Conservation (phyloP, 768 basidiomycete species). For the Hysterangium stoloniferum region DNA sequence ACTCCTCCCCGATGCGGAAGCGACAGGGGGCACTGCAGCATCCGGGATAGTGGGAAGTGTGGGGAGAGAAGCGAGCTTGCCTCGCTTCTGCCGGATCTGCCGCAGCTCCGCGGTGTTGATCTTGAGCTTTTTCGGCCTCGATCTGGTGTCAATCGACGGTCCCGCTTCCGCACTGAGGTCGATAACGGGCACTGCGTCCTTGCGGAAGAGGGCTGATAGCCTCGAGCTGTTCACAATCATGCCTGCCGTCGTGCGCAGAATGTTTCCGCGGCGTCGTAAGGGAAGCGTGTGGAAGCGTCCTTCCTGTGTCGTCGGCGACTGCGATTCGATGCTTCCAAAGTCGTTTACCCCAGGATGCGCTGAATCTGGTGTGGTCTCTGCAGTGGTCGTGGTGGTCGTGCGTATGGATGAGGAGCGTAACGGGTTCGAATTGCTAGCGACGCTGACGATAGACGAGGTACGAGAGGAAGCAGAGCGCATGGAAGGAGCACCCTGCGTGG, state of each 20-base stretch:
- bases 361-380: not conserved
- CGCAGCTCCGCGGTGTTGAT: not conserved
- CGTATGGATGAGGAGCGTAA: not conserved
- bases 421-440: not conserved
- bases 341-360: not conserved
- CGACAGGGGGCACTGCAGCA: not conserved
- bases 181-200: slow-evolving; percentile 8
- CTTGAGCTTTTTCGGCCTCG: not conserved
- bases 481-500: not conserved
- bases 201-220: slow-evolving; percentile 9
- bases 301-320: not conserved
- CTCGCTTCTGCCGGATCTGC: not conserved
- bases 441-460: not conserved
- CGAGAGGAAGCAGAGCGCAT: not conserved
- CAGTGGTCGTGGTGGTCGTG: slow-evolving; percentile 2
- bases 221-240: slow-evolving; percentile 7
- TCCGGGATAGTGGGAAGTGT: slow-evolving; percentile 6
- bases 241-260: slow-evolving; percentile 9
- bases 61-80: not conserved
- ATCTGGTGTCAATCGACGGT: not conserved
- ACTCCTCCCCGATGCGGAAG: not conserved
- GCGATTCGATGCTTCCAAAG: not conserved
- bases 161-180: not conserved
- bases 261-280: slow-evolving; percentile 5
- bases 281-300: slow-evolving; percentile 7